phyloP scores from a whole-genome alignment of 2,329 filamentous ascomycete species.

The Exophiala oligosperma region DNA sequence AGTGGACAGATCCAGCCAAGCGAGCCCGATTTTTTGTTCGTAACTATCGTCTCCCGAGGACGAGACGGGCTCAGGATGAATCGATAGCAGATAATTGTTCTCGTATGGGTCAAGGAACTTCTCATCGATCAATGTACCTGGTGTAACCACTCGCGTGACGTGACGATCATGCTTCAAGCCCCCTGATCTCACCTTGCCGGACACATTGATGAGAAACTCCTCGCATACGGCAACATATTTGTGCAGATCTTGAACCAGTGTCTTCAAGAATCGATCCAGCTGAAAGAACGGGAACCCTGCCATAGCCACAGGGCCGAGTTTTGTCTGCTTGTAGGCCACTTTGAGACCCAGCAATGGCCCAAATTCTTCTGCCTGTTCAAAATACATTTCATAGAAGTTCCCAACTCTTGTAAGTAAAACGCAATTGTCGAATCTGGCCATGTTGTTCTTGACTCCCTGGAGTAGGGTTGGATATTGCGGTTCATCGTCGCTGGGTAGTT shows the following conservation, averaged over 20 bases:
- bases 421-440: constrained; percentile 87
- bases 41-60: constrained; percentile 31
- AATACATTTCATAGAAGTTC: constrained; percentile 97
- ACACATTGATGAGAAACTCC: constrained; percentile 76
- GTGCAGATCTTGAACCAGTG: constrained; percentile 85
- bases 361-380: constrained; percentile 89
- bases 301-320: constrained; percentile 72
- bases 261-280: constrained; percentile 87
- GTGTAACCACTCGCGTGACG: constrained; percentile 85
- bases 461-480: constrained; percentile 82
- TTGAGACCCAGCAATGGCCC: constrained; percentile 86
- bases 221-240: constrained; percentile 93
- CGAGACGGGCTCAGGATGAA: constrained; percentile 52
- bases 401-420: constrained; percentile 89
- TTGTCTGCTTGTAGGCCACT: constrained; percentile 74
- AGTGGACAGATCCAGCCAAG: constrained; percentile 94
- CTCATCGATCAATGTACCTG: constrained; percentile 94
- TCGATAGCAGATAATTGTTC: constrained; percentile 87
- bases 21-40: constrained; percentile 65
- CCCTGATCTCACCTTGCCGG: constrained; percentile 70
- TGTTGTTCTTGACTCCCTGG: constrained; percentile 82
- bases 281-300: constrained; percentile 93
- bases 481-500: constrained; percentile 46
- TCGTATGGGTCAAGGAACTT: constrained; percentile 93
- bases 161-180: constrained; percentile 81